Percentiles rank a stretch among this genome's conserved stretches.
These are phyloP conservation scores for Leucocoprinus sp. DNA, from an alignment of 768 basidiomycete species.

Conservation along the genomic window DNA sequence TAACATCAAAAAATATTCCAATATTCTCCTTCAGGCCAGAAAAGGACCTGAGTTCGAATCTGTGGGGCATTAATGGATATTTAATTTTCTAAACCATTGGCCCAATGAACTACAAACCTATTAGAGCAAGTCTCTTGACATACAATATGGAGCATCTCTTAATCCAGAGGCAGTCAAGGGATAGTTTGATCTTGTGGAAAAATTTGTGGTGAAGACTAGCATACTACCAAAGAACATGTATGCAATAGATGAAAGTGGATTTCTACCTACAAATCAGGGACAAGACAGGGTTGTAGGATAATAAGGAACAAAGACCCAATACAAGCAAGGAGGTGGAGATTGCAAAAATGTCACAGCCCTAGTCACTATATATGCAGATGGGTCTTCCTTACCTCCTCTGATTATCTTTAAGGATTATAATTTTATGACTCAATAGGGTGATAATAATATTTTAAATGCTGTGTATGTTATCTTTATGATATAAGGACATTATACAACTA, in stretches of 20 bases:
- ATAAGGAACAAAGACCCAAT: conserved; percentile 21
- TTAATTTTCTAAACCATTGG: no score
- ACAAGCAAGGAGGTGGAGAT: conserved; percentile 23
- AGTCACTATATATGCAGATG: conserved; percentile 34
- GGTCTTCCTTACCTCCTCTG: conserved; percentile 22
- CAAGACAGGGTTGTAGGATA: conserved; percentile 22
- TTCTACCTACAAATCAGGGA: conserved; percentile 19
- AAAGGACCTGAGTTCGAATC: no score
- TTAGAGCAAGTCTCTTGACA: no score
- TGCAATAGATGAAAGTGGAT: conserved; percentile 31
- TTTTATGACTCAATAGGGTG: conserved; percentile 21
- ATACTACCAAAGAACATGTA: conserved; percentile 21
- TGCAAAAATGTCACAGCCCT: conserved; percentile 28
- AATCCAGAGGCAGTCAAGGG: conserved; percentile 21
- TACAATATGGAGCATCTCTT: conserved; percentile 20
- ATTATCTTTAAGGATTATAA: conserved; percentile 33
- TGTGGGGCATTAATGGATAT: no score
- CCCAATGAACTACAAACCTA: no score
- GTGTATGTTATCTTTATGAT: conserved; percentile 8
- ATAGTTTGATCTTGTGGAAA: conserved; percentile 27
- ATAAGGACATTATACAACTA: not conserved
- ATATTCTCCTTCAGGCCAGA: no score
- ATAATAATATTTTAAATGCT: conserved; percentile 31
- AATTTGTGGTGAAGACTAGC: conserved; percentile 15
- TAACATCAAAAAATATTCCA: no score